Evolutionary conservation across 192 early-diverging fungal genomes (phyloP), one percentile per base, ranked within the genome.

Genomic region (Entomortierella parvispora): DNA sequence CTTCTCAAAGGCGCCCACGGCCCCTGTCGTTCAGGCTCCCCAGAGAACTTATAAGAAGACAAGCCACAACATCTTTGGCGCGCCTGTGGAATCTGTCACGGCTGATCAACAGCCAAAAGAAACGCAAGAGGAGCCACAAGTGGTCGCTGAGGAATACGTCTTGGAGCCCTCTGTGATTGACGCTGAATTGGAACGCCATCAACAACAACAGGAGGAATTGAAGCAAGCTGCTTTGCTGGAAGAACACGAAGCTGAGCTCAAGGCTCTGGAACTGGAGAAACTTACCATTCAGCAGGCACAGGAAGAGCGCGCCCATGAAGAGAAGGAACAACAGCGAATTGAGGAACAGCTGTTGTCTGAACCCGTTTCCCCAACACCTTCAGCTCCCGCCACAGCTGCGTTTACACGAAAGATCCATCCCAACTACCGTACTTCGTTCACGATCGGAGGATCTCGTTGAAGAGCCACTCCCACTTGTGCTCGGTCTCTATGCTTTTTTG

Each of bases 41-140:
- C 15, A 43, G 15, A 2, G 71, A 10, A 57, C 48, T 1, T 76
- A 56, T 47, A 76, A 68, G 57, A 66, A 62, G 59, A 76, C 64
- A 7, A 76, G 64, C 47, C 71, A 76, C 33, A 76, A 76, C 18
- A 76, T 76, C 46, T 76, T 76, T 58, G 71, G 71, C 11, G 25
- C 56, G 11, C 65, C 71, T 23, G 33, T 42, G 5, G 43, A 42
- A 10, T 32, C 26, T 9, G 51, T 40, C 22, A 31, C 33, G 47
- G 11, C 31, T 5, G 40, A 17, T 0, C 12, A 11, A 2, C 12
- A 15, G 14, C 11, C 6, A 3, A 2, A n/a, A 28, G 48, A 31
- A 52, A 20, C 18, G 17, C 8, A 47, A 59, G 55, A 43, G 4
- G 34, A 48, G 22, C 43, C 28, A 48, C 10, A 55, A 23, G n/a